Conservation (phyloP, 78 protist genomes). For the Isochrysis galbana region DNA sequence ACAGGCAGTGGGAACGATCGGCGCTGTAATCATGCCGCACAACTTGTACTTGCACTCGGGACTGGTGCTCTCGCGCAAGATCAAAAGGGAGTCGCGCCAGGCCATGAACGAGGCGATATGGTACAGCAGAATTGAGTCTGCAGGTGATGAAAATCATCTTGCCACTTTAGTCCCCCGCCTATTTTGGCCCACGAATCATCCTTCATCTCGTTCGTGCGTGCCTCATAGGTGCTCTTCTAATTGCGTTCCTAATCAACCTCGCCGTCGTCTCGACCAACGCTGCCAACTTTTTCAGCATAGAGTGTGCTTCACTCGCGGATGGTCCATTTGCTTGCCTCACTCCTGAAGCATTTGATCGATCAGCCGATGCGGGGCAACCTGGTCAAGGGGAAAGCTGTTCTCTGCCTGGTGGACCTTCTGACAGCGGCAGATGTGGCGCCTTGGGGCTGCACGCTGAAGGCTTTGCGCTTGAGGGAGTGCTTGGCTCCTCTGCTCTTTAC, state of each 20-base stretch:
- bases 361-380: no score
- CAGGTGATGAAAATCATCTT: no score
- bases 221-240: slow-evolving; percentile 52
- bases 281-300: neutral
- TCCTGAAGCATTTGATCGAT: no score
- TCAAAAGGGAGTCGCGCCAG: neutral
- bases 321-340: neutral
- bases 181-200: no score
- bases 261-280: slow-evolving; percentile 62
- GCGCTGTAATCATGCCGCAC: slow-evolving; percentile 88
- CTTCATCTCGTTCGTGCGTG: no score
- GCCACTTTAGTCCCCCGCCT: no score
- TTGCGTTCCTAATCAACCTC: slow-evolving; percentile 72
- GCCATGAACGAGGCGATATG: slow-evolving; percentile 58
- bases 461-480: neutral
- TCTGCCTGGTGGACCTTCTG: no score
- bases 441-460: neutral
- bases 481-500: neutral
- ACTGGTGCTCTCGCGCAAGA: slow-evolving; percentile 48
- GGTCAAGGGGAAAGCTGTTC: no score
- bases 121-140: slow-evolving; percentile 65
- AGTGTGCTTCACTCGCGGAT: neutral
- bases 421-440: neutral
- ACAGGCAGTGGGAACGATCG: slow-evolving; percentile 72
- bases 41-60: slow-evolving; percentile 81